Evolutionary conservation across 805 yeast species (phyloP), one percentile per base, ranked within the genome.

Genomic region (Barnettozyma wickerhamii): DNA sequence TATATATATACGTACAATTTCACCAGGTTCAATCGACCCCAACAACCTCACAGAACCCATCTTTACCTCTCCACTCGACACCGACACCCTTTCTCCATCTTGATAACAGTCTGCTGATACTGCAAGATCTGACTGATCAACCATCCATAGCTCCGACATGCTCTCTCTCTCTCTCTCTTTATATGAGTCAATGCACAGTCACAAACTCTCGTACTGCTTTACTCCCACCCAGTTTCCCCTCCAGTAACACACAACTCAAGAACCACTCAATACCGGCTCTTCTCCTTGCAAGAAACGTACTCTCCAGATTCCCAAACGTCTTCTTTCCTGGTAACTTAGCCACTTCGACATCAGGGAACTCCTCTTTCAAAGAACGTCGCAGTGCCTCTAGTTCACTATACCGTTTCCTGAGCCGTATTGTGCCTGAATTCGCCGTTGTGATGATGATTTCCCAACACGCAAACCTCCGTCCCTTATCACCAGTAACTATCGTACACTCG

Each of bases 121-220:
- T 74, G 69, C 49, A 79, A 68, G 15, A 76, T 63, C 42, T 61
- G 63, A 50, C 69, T 79, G 49, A 81, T 71, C 24, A 79, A 44
- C 2, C 74, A 57, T 21, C 95, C 95, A 55, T 84, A 85, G 56
- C 77, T 82, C 52, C 95, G 77, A 56, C 95, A 83, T 0, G 96
- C 93, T 10, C 97, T 97, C 35, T 88, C 71, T 5, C 95, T 97
- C 56, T 68, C 74, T n/a, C n/a, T n/a, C n/a, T n/a, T n/a, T n/a
- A n/a, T n/a, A n/a, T n/a, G n/a, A n/a, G n/a, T n/a, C n/a, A n/a
- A n/a, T n/a, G n/a, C n/a, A n/a, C 19, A n/a, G 35, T 14, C 9
- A 40, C 26, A 20, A 69, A 69, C 24, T 48, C 38, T 43, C 57
- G 53, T 10, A 69, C 69, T 0, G 59, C 49, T 2, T 42, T 48